phyloP scores from a whole-genome alignment of 225 moss, liverwort and hornwort genomes.

The Sphagnum contortum region DNA sequence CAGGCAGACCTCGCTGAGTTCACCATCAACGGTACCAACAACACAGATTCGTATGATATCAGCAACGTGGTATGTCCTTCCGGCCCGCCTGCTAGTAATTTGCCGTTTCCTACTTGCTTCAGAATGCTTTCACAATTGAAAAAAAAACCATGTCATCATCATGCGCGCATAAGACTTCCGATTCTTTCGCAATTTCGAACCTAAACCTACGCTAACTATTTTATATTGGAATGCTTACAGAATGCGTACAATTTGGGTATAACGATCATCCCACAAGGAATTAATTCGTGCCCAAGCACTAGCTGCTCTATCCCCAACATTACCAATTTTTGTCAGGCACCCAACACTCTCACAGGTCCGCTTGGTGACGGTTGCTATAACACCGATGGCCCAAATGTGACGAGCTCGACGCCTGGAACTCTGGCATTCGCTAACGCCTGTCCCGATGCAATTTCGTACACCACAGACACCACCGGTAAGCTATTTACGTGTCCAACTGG shows the following conservation, averaged over 20 bases:
- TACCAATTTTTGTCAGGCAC: slow-evolving; percentile 17
- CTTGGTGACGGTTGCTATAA: slow-evolving; percentile 29
- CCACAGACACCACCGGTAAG: slow-evolving; percentile 6
- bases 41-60: slow-evolving; percentile 7
- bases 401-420: slow-evolving; percentile 7
- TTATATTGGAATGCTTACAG: slow-evolving; percentile 5
- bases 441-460: slow-evolving; percentile 25
- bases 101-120: background rate
- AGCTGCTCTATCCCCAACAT: slow-evolving; percentile 10
- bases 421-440: slow-evolving; percentile 20
- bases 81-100: background rate
- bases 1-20: slow-evolving; percentile 22
- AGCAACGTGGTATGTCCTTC: slow-evolving; percentile 18
- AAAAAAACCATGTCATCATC: background rate
- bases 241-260: slow-evolving; percentile 16
- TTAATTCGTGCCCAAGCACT: slow-evolving; percentile 6
- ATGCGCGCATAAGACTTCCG: background rate
- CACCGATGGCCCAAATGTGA: slow-evolving; percentile 14
- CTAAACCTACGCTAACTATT: background rate
- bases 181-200: too few relatives aligned
- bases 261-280: slow-evolving; percentile 5
- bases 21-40: background rate
- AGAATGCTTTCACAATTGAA: background rate
- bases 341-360: slow-evolving; percentile 8
- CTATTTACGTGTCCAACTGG: slow-evolving; percentile 10